phyloP scores from a whole-genome alignment of 805 yeast genomes.

The Candida coquimbonensis region DNA sequence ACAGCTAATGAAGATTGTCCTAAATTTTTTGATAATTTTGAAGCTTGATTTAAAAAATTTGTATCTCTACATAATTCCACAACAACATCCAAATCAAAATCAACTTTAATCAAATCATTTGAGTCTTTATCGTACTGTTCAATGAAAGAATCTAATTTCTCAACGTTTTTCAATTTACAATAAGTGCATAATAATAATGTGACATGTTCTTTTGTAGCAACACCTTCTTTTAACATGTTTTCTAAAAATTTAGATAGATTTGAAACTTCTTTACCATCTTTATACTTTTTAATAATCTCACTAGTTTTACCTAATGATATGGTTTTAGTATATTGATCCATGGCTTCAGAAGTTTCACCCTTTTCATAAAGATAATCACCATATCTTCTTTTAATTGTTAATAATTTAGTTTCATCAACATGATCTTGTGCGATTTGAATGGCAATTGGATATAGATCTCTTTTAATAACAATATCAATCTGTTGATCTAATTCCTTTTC shows the following conservation, averaged over 20 bases:
- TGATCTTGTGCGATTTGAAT: slow-evolving; percentile 49
- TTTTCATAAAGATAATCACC: slow-evolving; percentile 69
- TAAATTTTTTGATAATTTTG: slow-evolving; percentile 59
- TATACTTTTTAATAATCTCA: slow-evolving; percentile 70
- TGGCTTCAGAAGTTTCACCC: slow-evolving; percentile 61
- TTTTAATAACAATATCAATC: slow-evolving; percentile 56
- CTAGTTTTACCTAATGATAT: slow-evolving; percentile 55
- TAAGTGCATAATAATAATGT: slow-evolving; percentile 73
- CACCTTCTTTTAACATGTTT: slow-evolving; percentile 44
- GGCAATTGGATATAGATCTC: slow-evolving; percentile 70
- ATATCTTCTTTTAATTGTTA: slow-evolving; percentile 44
- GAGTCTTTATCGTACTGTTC: slow-evolving; percentile 32
- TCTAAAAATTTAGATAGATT: slow-evolving; percentile 59
- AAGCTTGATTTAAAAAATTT: slow-evolving; percentile 59
- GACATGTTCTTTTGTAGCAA: slow-evolving; percentile 73
- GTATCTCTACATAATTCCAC: slow-evolving; percentile 68
- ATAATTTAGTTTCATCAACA: slow-evolving; percentile 25
- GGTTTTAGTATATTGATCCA: slow-evolving; percentile 63
- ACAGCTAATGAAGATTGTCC: slow-evolving; percentile 72
- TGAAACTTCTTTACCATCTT: slow-evolving; percentile 66
- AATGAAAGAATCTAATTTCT: slow-evolving; percentile 52
- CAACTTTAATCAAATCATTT: slow-evolving; percentile 27
- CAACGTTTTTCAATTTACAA: slow-evolving; percentile 63
- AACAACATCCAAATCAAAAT: slow-evolving; percentile 62
- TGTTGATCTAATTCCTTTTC: slow-evolving; percentile 66